Conservation (phyloP, 78 protist species). For the Dictyostelium discoideum region dicty_2.7 NC_007088.5:2247501-2248000, state of each 20-base stretch:
- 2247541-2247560: too few relatives aligned
- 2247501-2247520: slow-evolving; percentile 13
- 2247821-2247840: neutral
- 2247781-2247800: neutral
- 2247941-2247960: neutral
- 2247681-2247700: neutral
- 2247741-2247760: slow-evolving; percentile 28
- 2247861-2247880: neutral
- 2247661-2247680: neutral
- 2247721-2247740: neutral
- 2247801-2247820: neutral
- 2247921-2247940: neutral
- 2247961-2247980: slow-evolving; percentile 53
- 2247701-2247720: neutral
- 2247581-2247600: neutral
- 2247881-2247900: neutral
- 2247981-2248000: slow-evolving; percentile 65
- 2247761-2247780: slow-evolving; percentile 38
- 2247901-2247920: neutral
- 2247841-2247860: neutral
- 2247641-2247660: neutral
- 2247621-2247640: neutral
- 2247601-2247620: neutral
- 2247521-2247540: neutral
- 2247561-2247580: too few relatives aligned